These are phyloP conservation scores for Cyclanthera cordifolia DNA, from an alignment of 306 rosid genomes.

Conservation along the genomic window DNA sequence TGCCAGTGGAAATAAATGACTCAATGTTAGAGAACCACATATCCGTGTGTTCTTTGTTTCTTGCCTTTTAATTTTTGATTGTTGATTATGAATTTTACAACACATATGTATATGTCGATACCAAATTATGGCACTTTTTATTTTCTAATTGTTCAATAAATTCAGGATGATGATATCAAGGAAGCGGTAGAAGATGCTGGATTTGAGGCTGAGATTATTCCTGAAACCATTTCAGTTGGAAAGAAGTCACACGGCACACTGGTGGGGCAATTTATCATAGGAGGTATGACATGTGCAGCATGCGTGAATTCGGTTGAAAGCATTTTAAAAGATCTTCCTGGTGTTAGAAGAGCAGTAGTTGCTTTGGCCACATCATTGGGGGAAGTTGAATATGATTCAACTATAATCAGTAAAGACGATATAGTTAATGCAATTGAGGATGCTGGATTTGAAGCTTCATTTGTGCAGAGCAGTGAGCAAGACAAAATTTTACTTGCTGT, in stretches of 20 bases:
- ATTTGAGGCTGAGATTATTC: slow-evolving; percentile 83
- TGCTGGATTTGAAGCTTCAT: slow-evolving; percentile 81
- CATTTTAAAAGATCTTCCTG: slow-evolving; percentile 64
- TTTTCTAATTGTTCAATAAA: slow-evolving; percentile 16
- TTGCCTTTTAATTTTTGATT: no score
- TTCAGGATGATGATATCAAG: slow-evolving; percentile 73
- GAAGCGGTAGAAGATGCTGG: slow-evolving; percentile 95
- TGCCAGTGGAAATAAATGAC: no score
- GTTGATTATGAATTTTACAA: no score
- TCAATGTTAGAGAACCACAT: no score
- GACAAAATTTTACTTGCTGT: slow-evolving; percentile 61
- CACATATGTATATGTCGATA: neutral
- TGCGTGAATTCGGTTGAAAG: slow-evolving; percentile 94
- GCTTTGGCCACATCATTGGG: slow-evolving; percentile 89
- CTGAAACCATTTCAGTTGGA: slow-evolving; percentile 52
- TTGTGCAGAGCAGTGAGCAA: slow-evolving; percentile 78
- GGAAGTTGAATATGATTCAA: slow-evolving; percentile 83
- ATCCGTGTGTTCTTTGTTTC: no score
- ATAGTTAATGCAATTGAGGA: slow-evolving; percentile 84
- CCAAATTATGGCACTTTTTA: slow-evolving; percentile 12
- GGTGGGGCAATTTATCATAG: slow-evolving; percentile 76
- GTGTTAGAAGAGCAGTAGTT: slow-evolving; percentile 79
- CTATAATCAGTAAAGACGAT: slow-evolving; percentile 57
- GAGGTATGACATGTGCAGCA: slow-evolving; percentile 99
- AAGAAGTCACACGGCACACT: slow-evolving; percentile 43